phyloP scores from a whole-genome alignment of 75 land plant genomes.

The Pseudotsuga menziesii region DNA sequence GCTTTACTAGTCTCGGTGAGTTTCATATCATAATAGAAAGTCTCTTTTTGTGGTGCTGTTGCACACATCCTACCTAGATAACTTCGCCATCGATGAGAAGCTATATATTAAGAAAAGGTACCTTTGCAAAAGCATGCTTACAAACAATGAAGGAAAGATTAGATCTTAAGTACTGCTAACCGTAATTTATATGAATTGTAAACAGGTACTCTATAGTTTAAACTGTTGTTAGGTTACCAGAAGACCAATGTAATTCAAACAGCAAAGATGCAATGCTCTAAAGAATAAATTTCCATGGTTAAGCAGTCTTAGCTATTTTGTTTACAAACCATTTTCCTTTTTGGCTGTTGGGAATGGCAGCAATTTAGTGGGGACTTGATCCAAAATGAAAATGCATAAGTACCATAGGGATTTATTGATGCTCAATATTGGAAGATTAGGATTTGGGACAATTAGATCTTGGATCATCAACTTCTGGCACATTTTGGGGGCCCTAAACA shows the following conservation, averaged over 20 bases:
- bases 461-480: too few relatives aligned
- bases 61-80: background rate
- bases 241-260: too few relatives aligned
- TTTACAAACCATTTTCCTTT: background rate
- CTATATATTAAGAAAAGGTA: too few relatives aligned
- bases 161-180: background rate
- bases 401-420: too few relatives aligned
- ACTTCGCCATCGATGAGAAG: too few relatives aligned
- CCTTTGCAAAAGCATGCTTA: too few relatives aligned
- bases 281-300: background rate
- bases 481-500: too few relatives aligned
- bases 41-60: background rate
- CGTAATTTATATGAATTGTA: background rate
- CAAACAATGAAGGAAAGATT: too few relatives aligned
- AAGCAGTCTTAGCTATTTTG: background rate
- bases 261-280: background rate
- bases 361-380: background rate
- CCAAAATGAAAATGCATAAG: too few relatives aligned
- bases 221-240: background rate
- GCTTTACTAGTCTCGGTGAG: slow-evolving; percentile 73
- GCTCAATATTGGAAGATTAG: too few relatives aligned
- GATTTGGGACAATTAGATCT: too few relatives aligned
- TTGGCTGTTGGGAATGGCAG: background rate
- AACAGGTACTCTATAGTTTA: background rate
- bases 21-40: background rate